A percentile compares a stretch with the other conserved stretches of the same genome.
Conservation (phyloP, 768 basidiomycete species). For the Ramaria sp. region DNA sequence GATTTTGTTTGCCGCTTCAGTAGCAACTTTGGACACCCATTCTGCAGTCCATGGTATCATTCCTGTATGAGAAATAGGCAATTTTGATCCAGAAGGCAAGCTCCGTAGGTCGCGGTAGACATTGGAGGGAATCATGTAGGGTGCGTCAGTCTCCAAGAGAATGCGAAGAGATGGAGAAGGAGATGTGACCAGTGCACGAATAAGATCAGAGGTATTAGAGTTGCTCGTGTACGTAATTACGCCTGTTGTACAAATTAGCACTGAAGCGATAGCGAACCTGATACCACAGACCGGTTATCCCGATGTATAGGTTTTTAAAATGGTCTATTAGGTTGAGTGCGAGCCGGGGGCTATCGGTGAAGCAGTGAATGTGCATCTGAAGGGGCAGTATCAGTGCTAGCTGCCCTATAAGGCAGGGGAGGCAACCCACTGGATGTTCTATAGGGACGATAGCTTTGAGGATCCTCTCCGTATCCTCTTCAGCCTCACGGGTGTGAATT, state of each 20-base stretch:
- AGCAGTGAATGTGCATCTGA: slow-evolving; percentile 82
- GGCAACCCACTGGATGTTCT: slow-evolving; percentile 44
- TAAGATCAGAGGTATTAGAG: slow-evolving; percentile 52
- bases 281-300: slow-evolving; percentile 50
- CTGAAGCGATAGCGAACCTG: not conserved
- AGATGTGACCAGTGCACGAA: slow-evolving; percentile 31
- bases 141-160: slow-evolving; percentile 78
- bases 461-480: slow-evolving; percentile 70
- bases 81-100: slow-evolving; percentile 34
- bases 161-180: slow-evolving; percentile 21
- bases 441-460: slow-evolving; percentile 65
- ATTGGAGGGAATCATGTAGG: slow-evolving; percentile 76
- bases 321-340: slow-evolving; percentile 59
- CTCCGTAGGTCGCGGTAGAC: slow-evolving; percentile 45
- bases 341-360: slow-evolving; percentile 71
- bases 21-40: slow-evolving; percentile 45
- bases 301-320: slow-evolving; percentile 76
- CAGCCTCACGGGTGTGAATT: slow-evolving; percentile 81
- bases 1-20: slow-evolving; percentile 10
- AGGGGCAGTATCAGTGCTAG: not conserved
- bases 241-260: slow-evolving; percentile 27
- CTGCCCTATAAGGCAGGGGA: not conserved
- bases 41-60: slow-evolving; percentile 85
- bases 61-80: slow-evolving; percentile 65
- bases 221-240: slow-evolving; percentile 77